Conservation (phyloP, 352 stramenopile genomes). For the Pythium graminicola region DNA sequence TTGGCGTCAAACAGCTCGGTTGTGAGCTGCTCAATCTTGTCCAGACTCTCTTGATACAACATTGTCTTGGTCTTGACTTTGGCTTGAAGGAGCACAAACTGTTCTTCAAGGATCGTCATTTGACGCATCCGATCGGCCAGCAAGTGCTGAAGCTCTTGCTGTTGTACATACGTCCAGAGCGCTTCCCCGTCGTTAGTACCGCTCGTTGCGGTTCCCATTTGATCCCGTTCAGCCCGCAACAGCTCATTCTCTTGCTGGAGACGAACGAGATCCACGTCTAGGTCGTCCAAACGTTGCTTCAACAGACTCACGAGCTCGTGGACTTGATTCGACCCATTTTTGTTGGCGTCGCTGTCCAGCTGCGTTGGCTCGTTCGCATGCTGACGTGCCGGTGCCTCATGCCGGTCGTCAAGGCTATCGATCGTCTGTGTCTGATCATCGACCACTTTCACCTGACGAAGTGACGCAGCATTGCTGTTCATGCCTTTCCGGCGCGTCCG, state of each 20-base stretch:
- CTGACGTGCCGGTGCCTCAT: too few relatives aligned
- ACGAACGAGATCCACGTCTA: slow-evolving; percentile 43
- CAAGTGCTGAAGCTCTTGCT: slow-evolving; percentile 27
- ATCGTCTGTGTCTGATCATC: not conserved
- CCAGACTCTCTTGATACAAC: slow-evolving; percentile 35
- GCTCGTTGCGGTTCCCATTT: too few relatives aligned
- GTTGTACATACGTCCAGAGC: slow-evolving; percentile 10
- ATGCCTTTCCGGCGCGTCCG: too few relatives aligned
- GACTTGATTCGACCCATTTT: slow-evolving; percentile 1
- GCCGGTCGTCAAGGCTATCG: too few relatives aligned
- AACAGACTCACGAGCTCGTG: slow-evolving; percentile 27
- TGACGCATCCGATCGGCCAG: slow-evolving; percentile 35
- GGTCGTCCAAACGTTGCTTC: slow-evolving; percentile 31
- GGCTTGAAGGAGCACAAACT: slow-evolving; percentile 38
- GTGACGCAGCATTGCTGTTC: too few relatives aligned
- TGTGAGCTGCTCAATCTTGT: slow-evolving; percentile 33
- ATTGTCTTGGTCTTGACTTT: slow-evolving; percentile 31
- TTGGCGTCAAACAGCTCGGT: slow-evolving; percentile 37
- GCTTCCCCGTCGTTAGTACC: not conserved
- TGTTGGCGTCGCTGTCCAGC: not conserved
- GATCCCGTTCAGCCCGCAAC: slow-evolving; percentile 27
- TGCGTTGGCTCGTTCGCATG: too few relatives aligned
- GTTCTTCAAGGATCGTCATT: slow-evolving; percentile 46
- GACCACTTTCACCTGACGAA: too few relatives aligned
- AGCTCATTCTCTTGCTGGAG: slow-evolving; percentile 52